These are phyloP conservation scores for Aspergillus nidulans DNA, from an alignment of 495 filamentous ascomycete species.

Conservation along the genomic window DNA sequence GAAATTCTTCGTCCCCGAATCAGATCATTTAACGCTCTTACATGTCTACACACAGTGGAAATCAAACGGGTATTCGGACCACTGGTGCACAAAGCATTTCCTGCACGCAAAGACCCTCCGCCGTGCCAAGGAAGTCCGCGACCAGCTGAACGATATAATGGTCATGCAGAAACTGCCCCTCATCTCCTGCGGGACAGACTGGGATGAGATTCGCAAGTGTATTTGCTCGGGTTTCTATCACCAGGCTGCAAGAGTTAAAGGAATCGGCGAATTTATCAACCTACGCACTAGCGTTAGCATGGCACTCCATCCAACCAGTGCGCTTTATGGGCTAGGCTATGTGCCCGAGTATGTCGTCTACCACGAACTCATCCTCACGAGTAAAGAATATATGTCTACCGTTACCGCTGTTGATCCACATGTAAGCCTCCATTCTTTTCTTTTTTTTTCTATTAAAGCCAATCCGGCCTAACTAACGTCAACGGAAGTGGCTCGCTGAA, in stretches of 20 bases:
- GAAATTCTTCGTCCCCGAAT: slow-evolving; percentile 97
- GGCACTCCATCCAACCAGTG: slow-evolving; percentile 88
- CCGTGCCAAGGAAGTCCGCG: slow-evolving; percentile 85
- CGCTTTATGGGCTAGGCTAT: slow-evolving; percentile 87
- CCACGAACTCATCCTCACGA: slow-evolving; percentile 95
- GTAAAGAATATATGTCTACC: slow-evolving; percentile 97
- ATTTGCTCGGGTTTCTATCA: slow-evolving; percentile 98
- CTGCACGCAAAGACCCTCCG: slow-evolving; percentile 88
- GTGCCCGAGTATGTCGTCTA: slow-evolving; percentile 97
- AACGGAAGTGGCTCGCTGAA: slow-evolving; percentile 79
- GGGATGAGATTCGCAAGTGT: slow-evolving; percentile 92
- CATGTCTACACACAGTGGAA: slow-evolving; percentile 97
- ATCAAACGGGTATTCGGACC: slow-evolving; percentile 81
- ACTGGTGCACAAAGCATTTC: slow-evolving; percentile 91
- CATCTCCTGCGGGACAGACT: slow-evolving; percentile 88
- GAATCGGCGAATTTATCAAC: slow-evolving; percentile 96
- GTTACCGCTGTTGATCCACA: slow-evolving; percentile 96
- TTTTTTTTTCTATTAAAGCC: background rate
- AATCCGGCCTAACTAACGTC: slow-evolving; percentile 9
- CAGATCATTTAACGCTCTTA: slow-evolving; percentile 91
- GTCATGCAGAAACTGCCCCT: slow-evolving; percentile 85
- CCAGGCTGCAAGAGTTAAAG: slow-evolving; percentile 95
- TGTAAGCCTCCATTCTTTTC: slow-evolving; percentile 33
- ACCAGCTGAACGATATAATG: slow-evolving; percentile 94
- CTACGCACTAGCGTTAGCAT: slow-evolving; percentile 90